Percentiles rank a stretch among this genome's conserved stretches.
Conservation (phyloP, 805 yeast genomes). For the Komagataella phaffii region DNA sequence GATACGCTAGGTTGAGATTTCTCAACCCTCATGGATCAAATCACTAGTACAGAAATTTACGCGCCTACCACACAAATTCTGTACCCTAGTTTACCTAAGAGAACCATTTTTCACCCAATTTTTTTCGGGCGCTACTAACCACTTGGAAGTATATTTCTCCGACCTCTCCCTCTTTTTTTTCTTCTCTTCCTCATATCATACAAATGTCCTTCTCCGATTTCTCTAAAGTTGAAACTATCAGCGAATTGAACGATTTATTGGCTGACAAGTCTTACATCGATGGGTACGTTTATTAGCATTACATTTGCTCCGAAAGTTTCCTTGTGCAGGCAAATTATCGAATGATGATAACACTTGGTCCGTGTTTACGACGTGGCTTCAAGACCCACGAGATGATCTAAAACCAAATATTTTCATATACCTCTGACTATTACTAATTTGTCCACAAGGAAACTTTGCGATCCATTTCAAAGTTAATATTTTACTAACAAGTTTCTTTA, state of each 20-base stretch:
- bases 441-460: background rate
- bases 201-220: slow-evolving; percentile 68
- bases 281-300: slow-evolving; percentile 55
- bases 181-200: slow-evolving; percentile 6
- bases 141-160: background rate
- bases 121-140: background rate
- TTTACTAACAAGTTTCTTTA: slow-evolving; percentile 15
- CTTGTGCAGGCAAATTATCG: slow-evolving; percentile 1
- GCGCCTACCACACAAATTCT: background rate
- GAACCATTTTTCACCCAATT: slow-evolving; percentile 2
- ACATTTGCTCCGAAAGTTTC: background rate
- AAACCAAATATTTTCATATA: slow-evolving; percentile 12
- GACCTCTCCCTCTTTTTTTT: background rate
- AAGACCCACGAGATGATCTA: slow-evolving; percentile 94
- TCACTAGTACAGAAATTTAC: background rate
- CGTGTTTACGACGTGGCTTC: slow-evolving; percentile 94
- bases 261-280: slow-evolving; percentile 90
- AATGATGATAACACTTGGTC: slow-evolving; percentile 79
- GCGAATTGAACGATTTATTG: slow-evolving; percentile 71
- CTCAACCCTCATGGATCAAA: background rate
- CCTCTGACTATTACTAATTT: background rate
- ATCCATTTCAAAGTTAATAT: background rate
- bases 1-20: background rate
- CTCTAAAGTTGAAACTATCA: slow-evolving; percentile 62
- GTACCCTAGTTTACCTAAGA: background rate